These are phyloP conservation scores for Leccinellum luteum DNA, from an alignment of 768 basidiomycete species.

Conservation along the genomic window DNA sequence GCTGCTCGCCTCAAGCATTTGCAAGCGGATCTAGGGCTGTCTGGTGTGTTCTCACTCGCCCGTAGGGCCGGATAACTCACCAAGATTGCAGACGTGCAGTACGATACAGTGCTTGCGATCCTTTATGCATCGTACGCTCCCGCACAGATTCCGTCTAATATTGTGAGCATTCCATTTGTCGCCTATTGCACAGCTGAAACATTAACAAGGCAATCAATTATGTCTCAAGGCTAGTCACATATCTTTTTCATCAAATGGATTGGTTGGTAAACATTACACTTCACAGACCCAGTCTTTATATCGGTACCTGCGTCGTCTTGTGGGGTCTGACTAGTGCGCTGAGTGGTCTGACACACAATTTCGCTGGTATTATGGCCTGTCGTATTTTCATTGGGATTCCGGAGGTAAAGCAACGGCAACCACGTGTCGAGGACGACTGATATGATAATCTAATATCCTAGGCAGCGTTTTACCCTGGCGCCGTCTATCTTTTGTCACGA, in stretches of 20 bases:
- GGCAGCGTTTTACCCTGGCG: conserved; percentile 28
- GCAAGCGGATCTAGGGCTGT: not conserved
- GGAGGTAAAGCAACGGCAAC: conserved; percentile 36
- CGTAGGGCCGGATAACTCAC: not conserved
- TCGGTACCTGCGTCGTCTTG: conserved; percentile 38
- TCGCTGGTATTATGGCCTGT: conserved; percentile 34
- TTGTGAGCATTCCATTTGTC: not conserved
- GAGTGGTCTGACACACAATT: conserved; percentile 59
- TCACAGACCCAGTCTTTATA: conserved; percentile 61
- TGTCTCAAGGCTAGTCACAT: conserved; percentile 40
- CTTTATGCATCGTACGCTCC: not conserved
- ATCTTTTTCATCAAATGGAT: not conserved
- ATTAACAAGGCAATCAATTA: conserved; percentile 48
- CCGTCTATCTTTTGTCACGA: conserved; percentile 35
- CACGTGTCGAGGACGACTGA: not conserved
- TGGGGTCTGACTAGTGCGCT: conserved; percentile 66
- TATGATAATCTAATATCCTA: conserved; percentile 12
- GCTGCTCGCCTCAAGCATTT: not conserved
- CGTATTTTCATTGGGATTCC: conserved; percentile 60
- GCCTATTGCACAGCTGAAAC: not conserved
- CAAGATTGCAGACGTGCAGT: conserved; percentile 32
- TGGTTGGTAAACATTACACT: not conserved
- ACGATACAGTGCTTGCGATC: not conserved
- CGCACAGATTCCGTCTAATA: conserved; percentile 15
- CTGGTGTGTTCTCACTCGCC: not conserved